phyloP scores from a whole-genome alignment of 306 rosid genomes.

The Medicago truncatula region DNA sequence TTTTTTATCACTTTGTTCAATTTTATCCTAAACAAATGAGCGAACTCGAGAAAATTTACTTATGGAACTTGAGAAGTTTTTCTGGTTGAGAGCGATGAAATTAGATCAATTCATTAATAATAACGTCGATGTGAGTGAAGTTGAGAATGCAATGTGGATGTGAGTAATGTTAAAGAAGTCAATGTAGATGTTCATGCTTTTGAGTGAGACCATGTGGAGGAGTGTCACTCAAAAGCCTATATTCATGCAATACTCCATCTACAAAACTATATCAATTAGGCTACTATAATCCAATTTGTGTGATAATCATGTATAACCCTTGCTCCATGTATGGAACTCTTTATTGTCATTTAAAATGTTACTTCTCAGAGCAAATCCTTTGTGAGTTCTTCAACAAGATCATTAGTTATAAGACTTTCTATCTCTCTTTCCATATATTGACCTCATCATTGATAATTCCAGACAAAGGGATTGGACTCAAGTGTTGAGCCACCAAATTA shows the following conservation, averaged over 20 bases:
- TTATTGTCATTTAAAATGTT: slow-evolving; percentile 26
- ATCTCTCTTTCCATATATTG: slow-evolving; percentile 65
- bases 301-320: slow-evolving; percentile 41
- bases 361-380: slow-evolving; percentile 58
- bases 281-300: slow-evolving; percentile 43
- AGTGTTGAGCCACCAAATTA: slow-evolving; percentile 65
- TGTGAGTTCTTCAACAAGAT: slow-evolving; percentile 73
- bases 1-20: too few species aligned
- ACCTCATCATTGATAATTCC: slow-evolving; percentile 60
- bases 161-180: too few species aligned
- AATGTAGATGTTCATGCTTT: too few species aligned
- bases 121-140: too few species aligned
- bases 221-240: too few species aligned
- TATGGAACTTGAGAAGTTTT: too few species aligned
- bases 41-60: too few species aligned
- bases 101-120: too few species aligned
- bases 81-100: too few species aligned
- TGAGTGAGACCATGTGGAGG: too few species aligned
- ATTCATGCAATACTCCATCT: slow-evolving; percentile 44
- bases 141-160: too few species aligned
- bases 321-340: slow-evolving; percentile 38
- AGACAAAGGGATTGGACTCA: slow-evolving; percentile 64
- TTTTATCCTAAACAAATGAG: too few species aligned
- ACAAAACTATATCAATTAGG: slow-evolving; percentile 49
- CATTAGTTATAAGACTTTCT: slow-evolving; percentile 66